Evolutionary conservation across 192 early-diverging fungal species (phyloP).

Genomic region (Lobulomyces angularis): DNA sequence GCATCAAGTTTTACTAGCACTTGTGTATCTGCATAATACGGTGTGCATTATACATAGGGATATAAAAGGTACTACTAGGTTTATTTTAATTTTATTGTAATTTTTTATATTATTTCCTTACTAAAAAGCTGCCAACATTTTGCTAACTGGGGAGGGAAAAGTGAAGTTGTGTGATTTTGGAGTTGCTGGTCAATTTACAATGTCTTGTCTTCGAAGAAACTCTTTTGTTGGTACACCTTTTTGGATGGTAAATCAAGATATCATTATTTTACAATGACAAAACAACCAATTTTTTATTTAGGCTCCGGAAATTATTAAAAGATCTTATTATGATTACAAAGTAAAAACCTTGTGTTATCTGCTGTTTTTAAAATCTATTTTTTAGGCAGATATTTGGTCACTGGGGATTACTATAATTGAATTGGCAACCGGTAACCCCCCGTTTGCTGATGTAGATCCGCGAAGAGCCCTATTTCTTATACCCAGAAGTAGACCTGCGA

Average conservation of each 20-base stretch:
- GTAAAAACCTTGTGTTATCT: slow-evolving; percentile 24
- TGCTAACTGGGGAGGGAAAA: slow-evolving; percentile 31
- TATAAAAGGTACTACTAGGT: slow-evolving; percentile 65
- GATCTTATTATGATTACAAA: slow-evolving; percentile 72
- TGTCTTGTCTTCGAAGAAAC: slow-evolving; percentile 30
- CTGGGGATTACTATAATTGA: slow-evolving; percentile 97
- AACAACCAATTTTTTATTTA: slow-evolving; percentile 39
- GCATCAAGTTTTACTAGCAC: slow-evolving; percentile 73
- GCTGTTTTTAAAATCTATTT: slow-evolving; percentile 11
- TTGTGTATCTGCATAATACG: slow-evolving; percentile 82
- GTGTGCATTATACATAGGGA: slow-evolving; percentile 92
- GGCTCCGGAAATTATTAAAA: slow-evolving; percentile 50
- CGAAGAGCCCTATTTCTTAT: slow-evolving; percentile 80
- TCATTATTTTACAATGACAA: not conserved
- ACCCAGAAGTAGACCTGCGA: slow-evolving; percentile 66
- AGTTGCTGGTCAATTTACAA: slow-evolving; percentile 43
- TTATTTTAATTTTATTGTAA: not conserved
- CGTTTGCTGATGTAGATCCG: slow-evolving; percentile 81
- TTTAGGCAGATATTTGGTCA: slow-evolving; percentile 97
- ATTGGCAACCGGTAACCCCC: slow-evolving; percentile 88
- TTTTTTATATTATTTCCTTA: not conserved
- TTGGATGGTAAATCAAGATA: not conserved
- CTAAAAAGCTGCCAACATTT: slow-evolving; percentile 53
- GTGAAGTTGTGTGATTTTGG: slow-evolving; percentile 53
- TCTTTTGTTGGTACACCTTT: slow-evolving; percentile 87